Evolutionary conservation across 2,329 filamentous ascomycete species (phyloP), one percentile per base, ranked within the genome.

Genomic region (Aureobasidium lini): DNA sequence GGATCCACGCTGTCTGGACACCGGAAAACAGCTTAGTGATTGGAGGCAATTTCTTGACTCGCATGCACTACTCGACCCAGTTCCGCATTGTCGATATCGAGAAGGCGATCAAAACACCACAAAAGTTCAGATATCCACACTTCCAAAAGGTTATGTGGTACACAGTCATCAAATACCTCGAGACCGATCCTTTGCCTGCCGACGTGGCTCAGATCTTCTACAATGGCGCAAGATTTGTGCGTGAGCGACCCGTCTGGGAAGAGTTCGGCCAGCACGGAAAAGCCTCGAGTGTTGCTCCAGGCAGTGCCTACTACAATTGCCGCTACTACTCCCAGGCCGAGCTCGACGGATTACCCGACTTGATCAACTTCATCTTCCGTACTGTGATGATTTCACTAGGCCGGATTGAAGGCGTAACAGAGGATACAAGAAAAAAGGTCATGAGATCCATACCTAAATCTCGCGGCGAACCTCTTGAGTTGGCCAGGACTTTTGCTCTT

Each of bases 111-210:
- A 84, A 85, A 62, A 84, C 86, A 4, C 81, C 83, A 0, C 74
- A 79, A 64, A 86, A 85, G 64, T 87, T 87, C 68, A 76, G 84
- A 52, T 87, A 87, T 67, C 85, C 85, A 1, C 83, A 81, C 69
- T 88, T 87, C 69, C 84, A 87, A 68, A 85, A 84, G 66, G 81
- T 87, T 58, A 84, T 86, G 76, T 88, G 85, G 85, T 84, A 85
- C 64, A 79, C 83, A 1, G 77, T 81, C n/a, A 74, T 86, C 66
- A 79, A 82, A 64, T 88, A 87, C 65, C 74, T 88, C 39, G 77
- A 82, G 56, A 78, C 82, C 31, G 85, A 88, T 69, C 84, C 84
- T 2, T 70, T 87, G n/a, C 84, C 85, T 1, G 71, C 75, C 28
- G 74, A 73, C 43, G 78, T 87, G 5, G 73, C 80, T 50, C 75